Percentiles rank a stretch among this genome's conserved stretches.
phyloP scores from a whole-genome alignment of 2,329 filamentous ascomycete species.

The Paecilomyces niveus region DNA sequence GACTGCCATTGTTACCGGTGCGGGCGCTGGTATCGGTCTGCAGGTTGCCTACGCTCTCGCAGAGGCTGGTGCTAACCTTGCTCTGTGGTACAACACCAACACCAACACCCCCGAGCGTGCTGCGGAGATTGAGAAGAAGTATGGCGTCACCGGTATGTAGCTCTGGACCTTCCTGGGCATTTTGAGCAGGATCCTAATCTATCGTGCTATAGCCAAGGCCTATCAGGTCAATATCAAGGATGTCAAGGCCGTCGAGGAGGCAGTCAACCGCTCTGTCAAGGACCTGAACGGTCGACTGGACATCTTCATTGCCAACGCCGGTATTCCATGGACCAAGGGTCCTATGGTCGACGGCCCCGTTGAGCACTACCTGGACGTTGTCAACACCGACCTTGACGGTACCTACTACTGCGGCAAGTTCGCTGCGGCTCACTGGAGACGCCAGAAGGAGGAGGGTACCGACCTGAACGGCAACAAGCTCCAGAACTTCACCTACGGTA shows the following conservation, averaged over 20 bases:
- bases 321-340: constrained; percentile 66
- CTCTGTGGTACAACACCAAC: constrained; percentile 67
- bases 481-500: constrained; percentile 55
- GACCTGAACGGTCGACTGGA: constrained; percentile 72
- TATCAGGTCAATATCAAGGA: constrained; percentile 44
- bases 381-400: constrained; percentile 66
- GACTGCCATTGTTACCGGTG: constrained; percentile 64
- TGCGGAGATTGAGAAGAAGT: constrained; percentile 56
- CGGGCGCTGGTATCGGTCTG: constrained; percentile 63
- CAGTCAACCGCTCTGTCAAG: constrained; percentile 36
- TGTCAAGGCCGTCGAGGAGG: constrained; percentile 33
- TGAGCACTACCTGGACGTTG: constrained; percentile 59
- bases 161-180: neutral
- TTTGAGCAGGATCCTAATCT: neutral
- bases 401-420: constrained; percentile 70
- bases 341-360: constrained; percentile 59
- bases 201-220: constrained; percentile 33
- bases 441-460: constrained; percentile 62
- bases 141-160: constrained; percentile 58
- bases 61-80: constrained; percentile 65
- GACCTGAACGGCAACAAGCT: constrained; percentile 56
- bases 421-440: constrained; percentile 61
- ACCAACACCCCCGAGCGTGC: constrained; percentile 56
- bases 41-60: constrained; percentile 58
- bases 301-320: constrained; percentile 72